These are phyloP conservation scores for Gymnopilus dilepis DNA, from an alignment of 768 basidiomycete species.

Conservation along the genomic window DNA sequence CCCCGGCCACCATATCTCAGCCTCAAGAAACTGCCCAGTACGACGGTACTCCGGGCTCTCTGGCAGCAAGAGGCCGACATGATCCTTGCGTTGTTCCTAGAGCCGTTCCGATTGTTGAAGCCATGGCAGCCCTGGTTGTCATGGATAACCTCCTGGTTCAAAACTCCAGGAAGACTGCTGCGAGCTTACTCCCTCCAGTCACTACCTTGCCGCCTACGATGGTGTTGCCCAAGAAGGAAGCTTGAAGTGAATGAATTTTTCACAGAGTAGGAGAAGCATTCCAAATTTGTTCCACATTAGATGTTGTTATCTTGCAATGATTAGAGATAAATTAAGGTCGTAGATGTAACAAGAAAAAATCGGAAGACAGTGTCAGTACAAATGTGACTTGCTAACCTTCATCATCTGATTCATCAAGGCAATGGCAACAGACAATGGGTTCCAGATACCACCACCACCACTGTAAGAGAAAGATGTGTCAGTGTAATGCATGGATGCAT, in stretches of 20 bases:
- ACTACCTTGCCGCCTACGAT: constrained; percentile 93
- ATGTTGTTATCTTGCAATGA: background rate
- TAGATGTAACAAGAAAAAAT: no score
- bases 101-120: constrained; percentile 96
- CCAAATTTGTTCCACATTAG: background rate
- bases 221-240: constrained; percentile 62
- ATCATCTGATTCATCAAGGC: constrained; percentile 58
- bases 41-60: constrained; percentile 84
- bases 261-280: background rate
- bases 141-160: constrained; percentile 95
- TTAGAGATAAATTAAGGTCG: background rate
- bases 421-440: constrained; percentile 66
- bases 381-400: constrained; percentile 32
- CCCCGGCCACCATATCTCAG: constrained; percentile 96
- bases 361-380: background rate
- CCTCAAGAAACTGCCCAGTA: constrained; percentile 91
- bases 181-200: constrained; percentile 79
- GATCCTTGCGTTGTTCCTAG: constrained; percentile 98
- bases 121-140: constrained; percentile 94
- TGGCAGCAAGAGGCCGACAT: constrained; percentile 93
- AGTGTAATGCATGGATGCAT: background rate
- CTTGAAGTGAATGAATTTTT: constrained; percentile 16
- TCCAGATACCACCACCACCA: constrained; percentile 89
- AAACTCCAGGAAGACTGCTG: constrained; percentile 78
- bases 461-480: constrained; percentile 41